A percentile compares a stretch with the other conserved stretches of the same genome.
Evolutionary conservation across 352 stramenopile species (phyloP).

Genomic region (Elongisporangium senticosum): DNA sequence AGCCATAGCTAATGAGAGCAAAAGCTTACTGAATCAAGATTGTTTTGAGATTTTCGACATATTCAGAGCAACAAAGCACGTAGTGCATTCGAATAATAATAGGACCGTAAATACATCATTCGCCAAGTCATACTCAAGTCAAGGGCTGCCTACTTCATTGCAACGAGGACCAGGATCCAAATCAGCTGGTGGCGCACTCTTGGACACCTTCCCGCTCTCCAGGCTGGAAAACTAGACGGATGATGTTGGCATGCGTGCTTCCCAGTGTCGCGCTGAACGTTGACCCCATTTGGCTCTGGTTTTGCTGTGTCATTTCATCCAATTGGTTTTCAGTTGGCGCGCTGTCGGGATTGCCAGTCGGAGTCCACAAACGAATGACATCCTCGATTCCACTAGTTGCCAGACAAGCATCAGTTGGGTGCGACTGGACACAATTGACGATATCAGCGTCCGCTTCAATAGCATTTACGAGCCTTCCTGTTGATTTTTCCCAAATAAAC

Average conservation of each 20-base stretch:
- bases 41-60: too few species aligned
- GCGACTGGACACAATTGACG: constrained; percentile 86
- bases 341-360: constrained; percentile 33
- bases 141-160: neutral
- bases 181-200: constrained; percentile 66
- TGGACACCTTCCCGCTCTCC: constrained; percentile 48
- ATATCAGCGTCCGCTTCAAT: constrained; percentile 82
- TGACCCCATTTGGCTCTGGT: constrained; percentile 66
- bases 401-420: constrained; percentile 71
- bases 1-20: neutral
- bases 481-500: constrained; percentile 82
- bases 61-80: too few species aligned
- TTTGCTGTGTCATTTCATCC: constrained; percentile 41
- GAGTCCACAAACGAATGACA: constrained; percentile 76
- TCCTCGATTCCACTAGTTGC: constrained; percentile 83
- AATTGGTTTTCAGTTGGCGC: constrained; percentile 42
- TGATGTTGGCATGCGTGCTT: constrained; percentile 46
- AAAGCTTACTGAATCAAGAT: neutral
- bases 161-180: neutral
- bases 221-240: constrained; percentile 65
- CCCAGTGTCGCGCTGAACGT: constrained; percentile 37
- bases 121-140: neutral
- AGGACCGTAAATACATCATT: neutral
- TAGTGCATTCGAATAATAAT: neutral
- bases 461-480: constrained; percentile 73